These are phyloP conservation scores for Casaregolazyma lundiana DNA, from an alignment of 1,139 yeast genomes.

Conservation along the genomic window DNA sequence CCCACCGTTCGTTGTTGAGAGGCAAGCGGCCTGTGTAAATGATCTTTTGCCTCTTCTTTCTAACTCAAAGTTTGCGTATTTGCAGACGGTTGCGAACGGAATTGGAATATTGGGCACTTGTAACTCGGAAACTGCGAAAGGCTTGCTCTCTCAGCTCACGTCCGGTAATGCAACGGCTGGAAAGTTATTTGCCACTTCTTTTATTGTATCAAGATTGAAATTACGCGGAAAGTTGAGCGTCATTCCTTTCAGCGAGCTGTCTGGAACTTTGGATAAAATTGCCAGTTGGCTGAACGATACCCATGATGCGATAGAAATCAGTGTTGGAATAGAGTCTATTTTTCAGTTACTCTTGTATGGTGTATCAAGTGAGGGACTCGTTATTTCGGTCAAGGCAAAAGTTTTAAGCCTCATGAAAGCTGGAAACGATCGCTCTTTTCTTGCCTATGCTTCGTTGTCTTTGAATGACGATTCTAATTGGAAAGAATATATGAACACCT, in stretches of 20 bases:
- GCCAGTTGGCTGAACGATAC: constrained; percentile 13
- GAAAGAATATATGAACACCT: constrained; percentile 39
- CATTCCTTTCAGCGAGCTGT: neutral
- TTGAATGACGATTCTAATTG: constrained; percentile 37
- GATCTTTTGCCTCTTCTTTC: constrained; percentile 17
- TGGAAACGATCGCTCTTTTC: constrained; percentile 56
- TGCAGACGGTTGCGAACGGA: constrained; percentile 41
- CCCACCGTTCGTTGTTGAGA: constrained; percentile 25
- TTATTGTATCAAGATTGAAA: constrained; percentile 15
- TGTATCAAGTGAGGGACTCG: constrained; percentile 32
- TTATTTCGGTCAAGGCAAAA: constrained; percentile 33
- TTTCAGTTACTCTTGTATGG: constrained; percentile 62
- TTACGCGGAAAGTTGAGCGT: constrained; percentile 15
- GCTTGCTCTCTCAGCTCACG: neutral
- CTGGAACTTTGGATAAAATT: constrained; percentile 4
- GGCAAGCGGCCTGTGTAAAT: constrained; percentile 9
- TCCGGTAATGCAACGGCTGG: neutral
- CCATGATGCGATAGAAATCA: constrained; percentile 16
- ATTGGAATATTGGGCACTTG: constrained; percentile 57
- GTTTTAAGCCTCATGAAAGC: constrained; percentile 45
- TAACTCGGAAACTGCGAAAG: constrained; percentile 22
- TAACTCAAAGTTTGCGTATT: constrained; percentile 10
- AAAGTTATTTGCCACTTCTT: constrained; percentile 6
- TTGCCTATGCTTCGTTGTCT: constrained; percentile 53
- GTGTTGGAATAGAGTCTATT: constrained; percentile 43